Evolutionary conservation across 2,329 filamentous ascomycete species (phyloP), one percentile per base, ranked within the genome.

Genomic region (Lasiodiplodia sp.): DNA sequence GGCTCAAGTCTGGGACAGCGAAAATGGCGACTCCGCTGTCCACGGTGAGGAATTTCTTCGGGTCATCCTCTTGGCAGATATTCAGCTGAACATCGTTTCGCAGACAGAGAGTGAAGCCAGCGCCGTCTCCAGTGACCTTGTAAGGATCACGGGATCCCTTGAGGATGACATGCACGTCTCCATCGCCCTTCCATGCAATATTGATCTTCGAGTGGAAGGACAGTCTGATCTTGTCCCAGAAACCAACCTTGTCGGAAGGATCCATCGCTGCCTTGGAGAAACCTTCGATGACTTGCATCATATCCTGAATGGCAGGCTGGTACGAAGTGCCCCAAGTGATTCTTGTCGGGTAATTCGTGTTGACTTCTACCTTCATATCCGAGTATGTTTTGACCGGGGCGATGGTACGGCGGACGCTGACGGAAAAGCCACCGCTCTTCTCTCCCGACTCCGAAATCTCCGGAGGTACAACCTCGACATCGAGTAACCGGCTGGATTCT

Each of bases 231-330:
- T 99, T 99, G 81, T 99, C 96, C 96, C 96, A 99, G 83, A 99
- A 99, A 3, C 96, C 96, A 57, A 97, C 93, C 68, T 92, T 87
- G 72, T 99, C 96, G 0, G 96, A 98, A 1, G 92, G 91, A 78
- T 99, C 96, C 34, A 97, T 86, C 71, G 95, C 94, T 8, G 95
- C 93, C 77, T 99, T 99, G 0, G 95, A 97, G 78, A 99, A 98
- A 2, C 92, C 95, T 80, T 99, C 96, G 70, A 99, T 92, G 31
- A 94, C 94, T 87, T 98, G 97, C 96, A 99, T 99, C 92, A 98
- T 97, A 76, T 99, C 96, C 79, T 99, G 96, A 60, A 99, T 95
- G 1, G 95, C 95, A 34, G 96, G 96, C 76, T 99, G 96, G 76
- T 98, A 99, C 2, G 94, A 97, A 56, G 96, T 94, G 8, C 94